phyloP scores from a whole-genome alignment of 345 rosid species.

The Hibiscus tridactylites region DNA sequence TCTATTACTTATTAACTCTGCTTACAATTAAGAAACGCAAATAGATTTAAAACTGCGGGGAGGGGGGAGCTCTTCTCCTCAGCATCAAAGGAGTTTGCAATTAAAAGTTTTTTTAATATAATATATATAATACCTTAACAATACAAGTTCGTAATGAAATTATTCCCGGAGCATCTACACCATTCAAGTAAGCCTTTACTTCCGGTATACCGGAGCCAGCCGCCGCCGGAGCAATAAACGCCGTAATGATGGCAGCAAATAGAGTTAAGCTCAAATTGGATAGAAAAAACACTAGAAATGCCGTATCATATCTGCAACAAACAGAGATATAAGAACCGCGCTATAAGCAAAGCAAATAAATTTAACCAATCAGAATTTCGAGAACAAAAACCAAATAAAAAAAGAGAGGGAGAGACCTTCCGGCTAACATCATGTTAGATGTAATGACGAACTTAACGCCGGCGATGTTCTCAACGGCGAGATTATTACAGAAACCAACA shows the following conservation, averaged over 20 bases:
- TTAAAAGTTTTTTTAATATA: background rate
- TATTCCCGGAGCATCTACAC: constrained; percentile 87
- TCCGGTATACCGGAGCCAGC: constrained; percentile 97
- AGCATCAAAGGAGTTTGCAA: no score
- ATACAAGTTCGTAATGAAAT: constrained; percentile 59
- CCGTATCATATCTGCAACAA: constrained; percentile 49
- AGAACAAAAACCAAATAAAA: background rate
- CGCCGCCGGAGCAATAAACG: constrained; percentile 69
- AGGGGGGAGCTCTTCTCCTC: no score
- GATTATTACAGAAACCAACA: constrained; percentile 71
- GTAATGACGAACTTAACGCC: constrained; percentile 82
- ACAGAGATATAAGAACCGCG: background rate
- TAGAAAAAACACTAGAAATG: constrained; percentile 55
- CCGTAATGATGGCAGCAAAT: constrained; percentile 57
- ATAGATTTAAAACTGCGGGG: no score
- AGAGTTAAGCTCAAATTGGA: constrained; percentile 68
- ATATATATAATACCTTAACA: constrained; percentile 43
- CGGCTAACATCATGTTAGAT: constrained; percentile 70
- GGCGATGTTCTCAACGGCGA: constrained; percentile 84
- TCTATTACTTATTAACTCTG: no score
- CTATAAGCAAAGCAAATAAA: no score
- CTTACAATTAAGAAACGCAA: no score
- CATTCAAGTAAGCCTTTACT: constrained; percentile 89
- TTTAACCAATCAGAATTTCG: no score
- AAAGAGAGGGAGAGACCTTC: constrained; percentile 29